These are phyloP conservation scores for Ustilago lituana DNA, from an alignment of 1,284 basidiomycete species.

Conservation along the genomic window DNA sequence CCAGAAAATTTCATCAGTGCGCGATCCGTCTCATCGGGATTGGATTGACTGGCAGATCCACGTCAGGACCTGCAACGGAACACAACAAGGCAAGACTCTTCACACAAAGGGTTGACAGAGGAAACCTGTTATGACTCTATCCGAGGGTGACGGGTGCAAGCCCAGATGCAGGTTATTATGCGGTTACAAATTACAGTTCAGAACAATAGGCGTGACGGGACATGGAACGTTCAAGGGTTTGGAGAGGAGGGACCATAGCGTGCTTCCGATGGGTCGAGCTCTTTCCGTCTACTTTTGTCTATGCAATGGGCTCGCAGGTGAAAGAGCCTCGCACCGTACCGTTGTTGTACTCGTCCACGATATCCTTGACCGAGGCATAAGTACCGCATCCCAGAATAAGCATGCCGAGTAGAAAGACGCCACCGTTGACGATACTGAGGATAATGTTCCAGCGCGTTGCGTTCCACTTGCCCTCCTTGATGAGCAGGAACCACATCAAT, in stretches of 20 bases:
- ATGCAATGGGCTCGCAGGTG: slow-evolving; percentile 36
- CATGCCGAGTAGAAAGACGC: slow-evolving; percentile 47
- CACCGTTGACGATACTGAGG: slow-evolving; percentile 38
- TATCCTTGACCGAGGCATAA: slow-evolving; percentile 46
- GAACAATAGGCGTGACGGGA: slow-evolving; percentile 1
- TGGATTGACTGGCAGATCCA: too few relatives aligned
- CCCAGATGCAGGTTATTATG: slow-evolving; percentile 8
- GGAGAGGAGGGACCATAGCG: background rate
- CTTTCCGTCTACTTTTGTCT: too few relatives aligned
- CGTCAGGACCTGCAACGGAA: background rate
- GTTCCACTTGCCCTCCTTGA: slow-evolving; percentile 53
- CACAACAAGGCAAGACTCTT: background rate
- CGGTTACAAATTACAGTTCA: slow-evolving; percentile 23
- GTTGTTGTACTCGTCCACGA: slow-evolving; percentile 32
- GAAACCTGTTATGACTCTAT: background rate
- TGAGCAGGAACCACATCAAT: slow-evolving; percentile 70
- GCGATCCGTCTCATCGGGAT: too few relatives aligned
- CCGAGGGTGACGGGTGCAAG: background rate
- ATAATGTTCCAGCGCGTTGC: slow-evolving; percentile 39
- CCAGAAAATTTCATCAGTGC: background rate
- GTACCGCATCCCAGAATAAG: slow-evolving; percentile 50
- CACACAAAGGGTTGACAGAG: too few relatives aligned
- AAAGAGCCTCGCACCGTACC: slow-evolving; percentile 36
- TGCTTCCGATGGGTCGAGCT: background rate
- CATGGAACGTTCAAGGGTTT: slow-evolving; percentile 4